Evolutionary conservation across 345 rosid genomes (phyloP).

Genomic region (Dipteronia sinensis): DNA sequence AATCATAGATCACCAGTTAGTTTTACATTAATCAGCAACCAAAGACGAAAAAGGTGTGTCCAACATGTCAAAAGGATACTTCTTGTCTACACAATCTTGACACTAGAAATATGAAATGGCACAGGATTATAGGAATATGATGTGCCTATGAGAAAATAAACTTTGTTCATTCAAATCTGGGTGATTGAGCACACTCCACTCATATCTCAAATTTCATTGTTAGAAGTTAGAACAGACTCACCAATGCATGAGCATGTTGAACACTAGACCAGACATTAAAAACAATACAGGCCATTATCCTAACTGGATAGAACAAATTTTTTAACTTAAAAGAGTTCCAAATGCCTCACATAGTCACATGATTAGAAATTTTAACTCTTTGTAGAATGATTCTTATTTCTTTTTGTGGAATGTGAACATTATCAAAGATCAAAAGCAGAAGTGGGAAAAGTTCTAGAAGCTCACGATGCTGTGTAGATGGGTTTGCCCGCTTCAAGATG

Average conservation of each 20-base stretch:
- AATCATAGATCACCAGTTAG: not conserved
- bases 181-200: not conserved
- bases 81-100: not conserved
- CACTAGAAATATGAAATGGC: not conserved
- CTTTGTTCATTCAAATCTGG: not conserved
- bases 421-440: not conserved
- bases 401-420: not conserved
- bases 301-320: not conserved
- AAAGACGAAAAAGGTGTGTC: not conserved
- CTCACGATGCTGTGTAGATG: constrained; percentile 77
- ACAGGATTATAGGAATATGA: not conserved
- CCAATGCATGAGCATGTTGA: not conserved
- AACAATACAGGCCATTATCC: not conserved
- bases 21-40: not conserved
- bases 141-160: not conserved
- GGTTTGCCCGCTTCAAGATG: constrained; percentile 77
- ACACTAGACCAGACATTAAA: not conserved
- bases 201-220: not conserved
- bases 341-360: not conserved
- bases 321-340: not conserved
- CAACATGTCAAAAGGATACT: not conserved
- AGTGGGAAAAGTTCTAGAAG: not conserved
- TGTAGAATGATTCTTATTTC: not conserved
- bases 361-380: not conserved
- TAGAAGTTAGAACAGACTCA: not conserved